Conservation (phyloP, 768 basidiomycete species). For the Gloeopeniophorella convolvens region DNA sequence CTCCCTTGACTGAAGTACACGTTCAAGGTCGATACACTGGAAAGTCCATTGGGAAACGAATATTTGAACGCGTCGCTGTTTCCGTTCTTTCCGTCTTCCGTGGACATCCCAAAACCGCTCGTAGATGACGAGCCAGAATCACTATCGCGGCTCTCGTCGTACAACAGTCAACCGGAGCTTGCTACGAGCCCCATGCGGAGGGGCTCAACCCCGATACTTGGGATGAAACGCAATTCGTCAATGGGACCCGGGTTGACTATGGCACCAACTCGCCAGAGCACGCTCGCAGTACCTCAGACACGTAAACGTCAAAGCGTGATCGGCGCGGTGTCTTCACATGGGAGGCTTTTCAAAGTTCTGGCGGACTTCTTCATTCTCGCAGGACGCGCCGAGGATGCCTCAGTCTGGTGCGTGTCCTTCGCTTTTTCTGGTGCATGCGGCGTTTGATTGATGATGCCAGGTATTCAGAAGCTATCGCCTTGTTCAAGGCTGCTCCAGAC, state of each 20-base stretch:
- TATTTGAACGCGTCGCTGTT: constrained; percentile 67
- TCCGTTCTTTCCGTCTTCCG: constrained; percentile 51
- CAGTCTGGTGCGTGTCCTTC: constrained; percentile 54
- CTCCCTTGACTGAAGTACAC: neutral
- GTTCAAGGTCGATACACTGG: constrained; percentile 63
- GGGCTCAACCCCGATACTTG: constrained; percentile 27
- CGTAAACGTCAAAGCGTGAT: constrained; percentile 61
- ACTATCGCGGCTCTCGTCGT: constrained; percentile 39
- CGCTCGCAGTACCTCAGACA: constrained; percentile 35
- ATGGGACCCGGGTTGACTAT: constrained; percentile 30
- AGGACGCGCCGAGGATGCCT: constrained; percentile 79
- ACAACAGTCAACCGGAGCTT: constrained; percentile 54
- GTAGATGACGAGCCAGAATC: constrained; percentile 42
- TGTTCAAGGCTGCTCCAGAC: constrained; percentile 74
- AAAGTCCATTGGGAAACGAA: constrained; percentile 81
- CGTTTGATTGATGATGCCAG: constrained; percentile 34
- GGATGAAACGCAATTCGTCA: constrained; percentile 51
- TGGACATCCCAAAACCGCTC: constrained; percentile 55
- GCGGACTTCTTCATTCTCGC: constrained; percentile 86
- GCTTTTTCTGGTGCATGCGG: constrained; percentile 14
- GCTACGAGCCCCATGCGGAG: constrained; percentile 21
- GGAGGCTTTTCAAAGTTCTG: constrained; percentile 78
- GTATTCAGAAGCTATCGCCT: constrained; percentile 78
- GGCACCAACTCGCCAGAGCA: constrained; percentile 43
- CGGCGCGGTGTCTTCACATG: constrained; percentile 72